These are phyloP conservation scores for Balakata baccata DNA, from an alignment of 345 rosid species.

Conservation along the genomic window DNA sequence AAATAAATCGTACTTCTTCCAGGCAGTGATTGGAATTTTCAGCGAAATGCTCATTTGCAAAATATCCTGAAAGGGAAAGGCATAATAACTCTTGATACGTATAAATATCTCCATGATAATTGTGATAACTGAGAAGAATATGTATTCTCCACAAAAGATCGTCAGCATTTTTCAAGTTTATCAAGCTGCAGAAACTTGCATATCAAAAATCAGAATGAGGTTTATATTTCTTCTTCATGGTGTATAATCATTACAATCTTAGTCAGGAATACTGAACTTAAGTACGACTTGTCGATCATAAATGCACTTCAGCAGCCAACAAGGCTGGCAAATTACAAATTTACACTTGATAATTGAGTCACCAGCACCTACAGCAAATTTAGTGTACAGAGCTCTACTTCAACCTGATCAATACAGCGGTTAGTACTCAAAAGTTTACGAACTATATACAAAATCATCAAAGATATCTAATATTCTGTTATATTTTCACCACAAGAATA, in stretches of 20 bases:
- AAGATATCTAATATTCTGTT: neutral
- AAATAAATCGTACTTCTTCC: too few species aligned
- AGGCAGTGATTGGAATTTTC: too few species aligned
- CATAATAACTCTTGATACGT: too few species aligned
- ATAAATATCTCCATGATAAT: too few species aligned
- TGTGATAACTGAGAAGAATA: too few species aligned
- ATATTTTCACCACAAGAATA: neutral
- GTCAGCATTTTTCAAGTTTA: neutral
- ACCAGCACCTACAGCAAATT: neutral
- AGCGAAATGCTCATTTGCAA: too few species aligned
- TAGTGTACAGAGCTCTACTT: too few species aligned
- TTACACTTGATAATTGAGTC: neutral
- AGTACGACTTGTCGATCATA: neutral
- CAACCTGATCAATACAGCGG: neutral
- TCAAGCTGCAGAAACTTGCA: neutral
- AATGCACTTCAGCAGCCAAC: neutral
- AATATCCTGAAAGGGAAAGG: too few species aligned
- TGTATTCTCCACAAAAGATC: neutral
- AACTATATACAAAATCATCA: constrained; percentile 7
- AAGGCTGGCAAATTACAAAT: too few species aligned
- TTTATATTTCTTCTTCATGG: neutral
- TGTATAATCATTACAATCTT: neutral
- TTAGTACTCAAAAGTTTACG: neutral
- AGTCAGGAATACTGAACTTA: neutral
- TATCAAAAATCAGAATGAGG: neutral